These are phyloP conservation scores for Candida anutae DNA, from an alignment of 1,139 yeast genomes.

Conservation along the genomic window DNA sequence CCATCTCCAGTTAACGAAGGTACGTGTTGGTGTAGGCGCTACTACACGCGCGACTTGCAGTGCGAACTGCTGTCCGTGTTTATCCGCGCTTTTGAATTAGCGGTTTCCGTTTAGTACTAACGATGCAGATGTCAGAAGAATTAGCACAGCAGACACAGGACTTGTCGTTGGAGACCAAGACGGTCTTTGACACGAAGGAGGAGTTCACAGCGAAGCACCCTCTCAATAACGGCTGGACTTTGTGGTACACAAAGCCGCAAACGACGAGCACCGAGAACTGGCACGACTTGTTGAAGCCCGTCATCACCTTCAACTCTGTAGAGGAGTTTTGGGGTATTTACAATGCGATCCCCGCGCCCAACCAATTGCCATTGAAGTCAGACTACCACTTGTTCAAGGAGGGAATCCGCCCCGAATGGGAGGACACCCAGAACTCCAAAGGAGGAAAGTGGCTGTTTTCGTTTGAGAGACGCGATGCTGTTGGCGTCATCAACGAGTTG, in stretches of 20 bases:
- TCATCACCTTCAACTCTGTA: conserved; percentile 83
- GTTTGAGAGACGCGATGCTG: conserved; percentile 57
- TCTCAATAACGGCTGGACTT: conserved; percentile 86
- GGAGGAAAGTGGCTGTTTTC: conserved; percentile 91
- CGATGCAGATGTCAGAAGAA: conserved; percentile 44
- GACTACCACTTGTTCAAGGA: conserved; percentile 95
- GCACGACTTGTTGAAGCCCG: conserved; percentile 91
- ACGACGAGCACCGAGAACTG: conserved; percentile 76
- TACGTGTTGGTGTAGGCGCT: no score
- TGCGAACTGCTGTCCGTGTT: no score
- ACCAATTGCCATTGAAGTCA: conserved; percentile 83
- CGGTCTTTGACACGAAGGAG: conserved; percentile 61
- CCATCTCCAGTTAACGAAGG: no score
- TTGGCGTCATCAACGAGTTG: conserved; percentile 68
- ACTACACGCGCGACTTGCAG: no score
- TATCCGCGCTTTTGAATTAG: no score
- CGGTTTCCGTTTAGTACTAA: no score
- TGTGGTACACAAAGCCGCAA: conserved; percentile 96
- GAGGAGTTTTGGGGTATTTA: conserved; percentile 99
- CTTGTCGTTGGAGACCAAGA: conserved; percentile 42
- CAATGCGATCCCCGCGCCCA: conserved; percentile 89
- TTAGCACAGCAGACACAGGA: conserved; percentile 47
- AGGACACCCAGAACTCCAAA: conserved; percentile 74
- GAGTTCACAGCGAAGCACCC: conserved; percentile 85
- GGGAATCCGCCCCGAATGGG: conserved; percentile 98